A percentile compares a stretch with the other conserved stretches of the same genome.
These are phyloP conservation scores for Pichia sp. DNA, from an alignment of 1,139 yeast species.

Conservation along the genomic window DNA sequence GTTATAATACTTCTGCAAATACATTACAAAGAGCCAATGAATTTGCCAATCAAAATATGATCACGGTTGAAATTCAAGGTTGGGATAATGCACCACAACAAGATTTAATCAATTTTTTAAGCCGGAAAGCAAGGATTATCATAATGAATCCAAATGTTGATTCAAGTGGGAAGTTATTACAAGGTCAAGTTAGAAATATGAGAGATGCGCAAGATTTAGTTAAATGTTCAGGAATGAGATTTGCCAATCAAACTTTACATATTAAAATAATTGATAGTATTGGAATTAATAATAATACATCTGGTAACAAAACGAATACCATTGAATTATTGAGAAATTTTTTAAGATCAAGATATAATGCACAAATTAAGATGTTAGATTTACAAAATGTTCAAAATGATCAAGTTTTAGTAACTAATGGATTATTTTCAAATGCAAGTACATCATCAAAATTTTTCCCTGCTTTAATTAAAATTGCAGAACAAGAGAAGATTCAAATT, in stretches of 20 bases:
- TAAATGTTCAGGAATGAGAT: constrained; percentile 68
- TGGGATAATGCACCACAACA: constrained; percentile 78
- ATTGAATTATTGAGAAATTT: constrained; percentile 59
- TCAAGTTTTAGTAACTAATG: constrained; percentile 51
- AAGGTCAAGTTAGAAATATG: constrained; percentile 49
- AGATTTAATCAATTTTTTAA: constrained; percentile 62
- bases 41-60: constrained; percentile 32
- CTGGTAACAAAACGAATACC: constrained; percentile 36
- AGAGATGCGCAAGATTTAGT: constrained; percentile 54
- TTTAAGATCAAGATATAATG: constrained; percentile 59
- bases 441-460: constrained; percentile 76
- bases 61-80: constrained; percentile 58
- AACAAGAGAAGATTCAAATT: constrained; percentile 46
- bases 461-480: constrained; percentile 82
- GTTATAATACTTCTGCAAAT: constrained; percentile 20
- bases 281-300: constrained; percentile 12
- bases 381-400: constrained; percentile 65
- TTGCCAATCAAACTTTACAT: constrained; percentile 67
- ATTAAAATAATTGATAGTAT: constrained; percentile 38
- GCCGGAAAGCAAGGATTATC: constrained; percentile 57
- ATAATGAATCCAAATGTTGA: constrained; percentile 45
- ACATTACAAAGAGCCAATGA: constrained; percentile 28
- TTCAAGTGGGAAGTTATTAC: constrained; percentile 36
- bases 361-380: constrained; percentile 60
- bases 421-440: constrained; percentile 54